Evolutionary conservation across 75 land plant genomes (phyloP).

Genomic region (Cryptomeria japonica): DNA sequence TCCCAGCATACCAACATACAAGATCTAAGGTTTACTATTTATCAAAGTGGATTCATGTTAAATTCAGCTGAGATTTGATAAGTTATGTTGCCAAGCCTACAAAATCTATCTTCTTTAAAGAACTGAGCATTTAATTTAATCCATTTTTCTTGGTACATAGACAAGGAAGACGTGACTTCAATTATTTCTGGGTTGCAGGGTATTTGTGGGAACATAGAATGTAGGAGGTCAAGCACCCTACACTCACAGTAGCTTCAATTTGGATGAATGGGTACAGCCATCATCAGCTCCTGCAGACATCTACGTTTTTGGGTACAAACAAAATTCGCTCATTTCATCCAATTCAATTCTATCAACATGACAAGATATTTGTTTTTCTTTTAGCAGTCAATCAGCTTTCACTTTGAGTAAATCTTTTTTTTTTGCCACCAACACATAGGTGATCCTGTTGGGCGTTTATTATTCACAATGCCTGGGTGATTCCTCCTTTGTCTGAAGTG

Average conservation of each 20-base stretch:
- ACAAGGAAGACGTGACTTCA: background rate
- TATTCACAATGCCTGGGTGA: too few relatives aligned
- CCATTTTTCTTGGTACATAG: background rate
- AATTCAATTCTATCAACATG: too few relatives aligned
- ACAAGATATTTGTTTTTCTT: too few relatives aligned
- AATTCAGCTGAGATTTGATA: background rate
- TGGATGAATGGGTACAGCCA: slow-evolving; percentile 76
- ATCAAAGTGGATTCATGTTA: background rate
- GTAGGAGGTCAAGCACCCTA: slow-evolving; percentile 87
- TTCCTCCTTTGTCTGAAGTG: too few relatives aligned
- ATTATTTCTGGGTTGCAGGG: slow-evolving; percentile 19
- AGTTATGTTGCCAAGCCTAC: too few relatives aligned
- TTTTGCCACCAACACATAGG: too few relatives aligned
- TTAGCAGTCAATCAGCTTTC: too few relatives aligned
- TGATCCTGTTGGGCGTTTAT: too few relatives aligned
- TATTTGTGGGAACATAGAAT: slow-evolving; percentile 89
- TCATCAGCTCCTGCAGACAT: slow-evolving; percentile 72
- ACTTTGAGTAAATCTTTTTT: too few relatives aligned
- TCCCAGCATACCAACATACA: background rate
- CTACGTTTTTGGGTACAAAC: slow-evolving; percentile 83
- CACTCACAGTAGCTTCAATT: slow-evolving; percentile 54
- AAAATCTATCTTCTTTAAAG: background rate
- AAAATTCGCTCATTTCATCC: background rate
- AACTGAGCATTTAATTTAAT: too few relatives aligned
- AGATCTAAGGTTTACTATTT: background rate